These are phyloP conservation scores for Diaporthe velutina DNA, from an alignment of 2,329 filamentous ascomycete species.

Conservation along the genomic window DNA sequence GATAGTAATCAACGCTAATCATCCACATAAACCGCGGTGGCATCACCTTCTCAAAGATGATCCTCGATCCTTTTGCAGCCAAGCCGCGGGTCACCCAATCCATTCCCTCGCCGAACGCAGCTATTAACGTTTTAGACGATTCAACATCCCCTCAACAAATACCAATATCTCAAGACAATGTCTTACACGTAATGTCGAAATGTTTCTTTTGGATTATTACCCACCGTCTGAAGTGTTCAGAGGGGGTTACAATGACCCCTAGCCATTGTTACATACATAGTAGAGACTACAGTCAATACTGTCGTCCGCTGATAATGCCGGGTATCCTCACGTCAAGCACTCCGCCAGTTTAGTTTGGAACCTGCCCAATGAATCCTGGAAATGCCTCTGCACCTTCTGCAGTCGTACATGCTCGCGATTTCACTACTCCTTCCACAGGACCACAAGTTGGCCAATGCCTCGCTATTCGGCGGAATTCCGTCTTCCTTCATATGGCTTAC, in stretches of 20 bases:
- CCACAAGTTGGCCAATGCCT: neutral
- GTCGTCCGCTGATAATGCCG: neutral
- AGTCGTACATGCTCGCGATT: neutral
- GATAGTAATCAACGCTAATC: neutral
- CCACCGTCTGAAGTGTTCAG: neutral
- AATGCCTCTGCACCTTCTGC: neutral
- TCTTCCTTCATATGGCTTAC: neutral
- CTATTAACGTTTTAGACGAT: too few species aligned
- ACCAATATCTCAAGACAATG: neutral
- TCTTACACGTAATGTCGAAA: neutral
- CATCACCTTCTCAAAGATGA: neutral
- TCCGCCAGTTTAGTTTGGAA: neutral
- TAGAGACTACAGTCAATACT: neutral
- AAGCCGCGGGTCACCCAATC: neutral
- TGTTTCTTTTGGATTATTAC: neutral
- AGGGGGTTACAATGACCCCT: neutral
- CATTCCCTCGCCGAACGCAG: neutral
- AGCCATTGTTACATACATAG: too few species aligned
- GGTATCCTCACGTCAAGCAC: slow-evolving; percentile 1
- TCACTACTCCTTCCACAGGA: neutral
- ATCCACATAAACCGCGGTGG: neutral
- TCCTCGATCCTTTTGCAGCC: neutral
- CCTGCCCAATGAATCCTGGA: neutral
- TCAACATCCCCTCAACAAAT: neutral
- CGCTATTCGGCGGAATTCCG: neutral